These are phyloP conservation scores for Fusarium piperis DNA, from an alignment of 2,329 filamentous ascomycete species.

Conservation along the genomic window DNA sequence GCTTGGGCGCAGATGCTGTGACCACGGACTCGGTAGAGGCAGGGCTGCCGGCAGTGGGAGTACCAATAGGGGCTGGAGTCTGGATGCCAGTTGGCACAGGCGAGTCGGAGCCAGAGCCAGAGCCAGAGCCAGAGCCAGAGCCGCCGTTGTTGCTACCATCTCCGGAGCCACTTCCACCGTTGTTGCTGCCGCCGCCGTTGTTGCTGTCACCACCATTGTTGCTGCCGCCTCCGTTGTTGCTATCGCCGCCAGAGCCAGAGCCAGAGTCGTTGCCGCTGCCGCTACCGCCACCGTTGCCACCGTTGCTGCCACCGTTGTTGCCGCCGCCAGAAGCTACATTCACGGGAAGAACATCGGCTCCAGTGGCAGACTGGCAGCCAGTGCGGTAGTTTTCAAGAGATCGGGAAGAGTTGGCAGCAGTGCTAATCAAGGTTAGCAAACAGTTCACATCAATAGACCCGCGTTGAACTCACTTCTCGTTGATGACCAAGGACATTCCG, in stretches of 20 bases:
- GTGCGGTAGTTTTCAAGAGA: constrained; percentile 61
- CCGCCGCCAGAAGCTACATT: constrained; percentile 33
- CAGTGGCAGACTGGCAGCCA: constrained; percentile 46
- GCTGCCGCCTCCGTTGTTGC: constrained; percentile 10
- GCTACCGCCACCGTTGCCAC: constrained; percentile 20
- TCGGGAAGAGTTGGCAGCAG: constrained; percentile 61
- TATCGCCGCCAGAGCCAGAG: background rate
- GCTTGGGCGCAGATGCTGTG: constrained; percentile 40
- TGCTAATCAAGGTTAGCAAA: constrained; percentile 45
- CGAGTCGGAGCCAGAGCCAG: constrained; percentile 1
- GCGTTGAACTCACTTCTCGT: constrained; percentile 67
- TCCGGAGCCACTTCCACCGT: constrained; percentile 9
- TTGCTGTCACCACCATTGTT: constrained; percentile 30
- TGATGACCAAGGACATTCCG: constrained; percentile 82
- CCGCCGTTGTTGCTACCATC: too few relatives aligned
- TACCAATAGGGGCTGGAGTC: constrained; percentile 30
- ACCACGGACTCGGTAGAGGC: constrained; percentile 23
- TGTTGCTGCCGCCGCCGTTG: constrained; percentile 28
- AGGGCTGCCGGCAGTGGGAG: constrained; percentile 36
- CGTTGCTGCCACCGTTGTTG: constrained; percentile 32
- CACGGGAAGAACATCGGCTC: constrained; percentile 42
- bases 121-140: background rate
- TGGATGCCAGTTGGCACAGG: constrained; percentile 16
- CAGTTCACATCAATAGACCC: background rate
- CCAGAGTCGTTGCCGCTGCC: background rate